Evolutionary conservation across 2,329 filamentous ascomycete species (phyloP), one percentile per base, ranked within the genome.

Genomic region (Graphilbum fragrans): DNA sequence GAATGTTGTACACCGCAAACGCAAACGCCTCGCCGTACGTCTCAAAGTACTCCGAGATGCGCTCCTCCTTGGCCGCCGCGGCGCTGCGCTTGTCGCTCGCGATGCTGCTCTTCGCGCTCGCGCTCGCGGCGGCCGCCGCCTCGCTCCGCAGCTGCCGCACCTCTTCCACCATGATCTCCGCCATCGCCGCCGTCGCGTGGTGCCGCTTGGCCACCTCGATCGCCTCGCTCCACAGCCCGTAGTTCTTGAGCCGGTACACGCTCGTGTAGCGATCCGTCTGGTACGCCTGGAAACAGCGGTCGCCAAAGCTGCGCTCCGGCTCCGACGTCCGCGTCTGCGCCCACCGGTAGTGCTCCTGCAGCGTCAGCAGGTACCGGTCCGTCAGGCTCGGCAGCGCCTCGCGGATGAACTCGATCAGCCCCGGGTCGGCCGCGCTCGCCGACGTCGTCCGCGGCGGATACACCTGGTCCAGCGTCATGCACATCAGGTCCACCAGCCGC

Each of bases 1-100:
- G 70, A 47, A 81, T 80, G 43, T 84, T 75, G 58, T 94, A 96
- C 47, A 86, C 83, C 1, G 86, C 82, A 50, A 80, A 79, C 4
- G 82, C 79, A 58, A 83, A 87, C 1, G 66, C 63, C 47, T 78
- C 67, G 16, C 77, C 76, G 49, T 82, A 84, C 21, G 62, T 67
- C n/a, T 69, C 65, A 52, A 87, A 83, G 51, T 74, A 67, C 7
- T 59, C 53, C 17, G 62, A 61, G 40, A 72, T 60, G 41, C 69
- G 68, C 29, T 65, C 55, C 43, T 65, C 61, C 51, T 71, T 70
- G n/a, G 62, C 54, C 31, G 65, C 60, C 10, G 63, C 61, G 47
- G 66, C 64, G 11, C 55, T 52, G 41, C 65, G 59, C n/a, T 69
- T 58, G 43, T 63, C 61, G 21, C 55, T 53, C 35, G 59, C 54